phyloP scores from a whole-genome alignment of 2,329 filamentous ascomycete genomes.

The Monosporascus sp. region DNA sequence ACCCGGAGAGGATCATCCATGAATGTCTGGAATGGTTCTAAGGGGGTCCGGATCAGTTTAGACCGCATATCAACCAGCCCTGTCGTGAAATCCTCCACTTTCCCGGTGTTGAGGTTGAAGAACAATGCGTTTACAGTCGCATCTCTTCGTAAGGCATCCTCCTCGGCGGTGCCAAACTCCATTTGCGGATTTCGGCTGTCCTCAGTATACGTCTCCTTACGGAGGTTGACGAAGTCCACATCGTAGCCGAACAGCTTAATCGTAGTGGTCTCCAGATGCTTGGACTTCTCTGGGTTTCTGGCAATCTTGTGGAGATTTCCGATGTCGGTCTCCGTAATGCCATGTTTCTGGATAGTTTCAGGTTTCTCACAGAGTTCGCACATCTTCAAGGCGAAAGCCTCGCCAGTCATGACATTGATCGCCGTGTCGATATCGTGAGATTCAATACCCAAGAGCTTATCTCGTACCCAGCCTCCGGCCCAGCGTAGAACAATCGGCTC shows the following conservation, averaged over 20 bases:
- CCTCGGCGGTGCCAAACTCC: conserved; percentile 87
- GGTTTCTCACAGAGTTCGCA: conserved; percentile 60
- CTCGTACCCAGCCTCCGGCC: conserved; percentile 83
- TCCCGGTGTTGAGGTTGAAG: conserved; percentile 78
- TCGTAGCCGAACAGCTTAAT: conserved; percentile 81
- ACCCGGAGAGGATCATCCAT: conserved; percentile 89
- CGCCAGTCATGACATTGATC: conserved; percentile 81
- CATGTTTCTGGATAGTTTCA: conserved; percentile 57
- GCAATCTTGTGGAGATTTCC: conserved; percentile 82
- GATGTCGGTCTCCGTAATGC: conserved; percentile 52
- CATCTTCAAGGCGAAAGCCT: conserved; percentile 65
- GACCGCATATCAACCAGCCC: conserved; percentile 71
- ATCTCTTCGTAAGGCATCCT: conserved; percentile 85
- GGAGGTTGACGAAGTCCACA: conserved; percentile 88
- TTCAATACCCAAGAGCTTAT: conserved; percentile 67
- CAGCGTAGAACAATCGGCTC: conserved; percentile 64
- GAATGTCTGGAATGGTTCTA: conserved; percentile 88
- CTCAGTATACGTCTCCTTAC: conserved; percentile 86
- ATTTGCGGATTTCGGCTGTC: conserved; percentile 86
- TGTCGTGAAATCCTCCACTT: conserved; percentile 80
- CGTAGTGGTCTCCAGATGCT: conserved; percentile 89
- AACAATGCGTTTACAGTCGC: conserved; percentile 95
- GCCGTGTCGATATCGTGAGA: conserved; percentile 82
- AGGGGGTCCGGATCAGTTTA: conserved; percentile 73
- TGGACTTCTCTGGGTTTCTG: conserved; percentile 92